Evolutionary conservation across 2,329 filamentous ascomycete genomes (phyloP), one percentile per base, ranked within the genome.

Genomic region (Pestalotiopsis sp.): DNA sequence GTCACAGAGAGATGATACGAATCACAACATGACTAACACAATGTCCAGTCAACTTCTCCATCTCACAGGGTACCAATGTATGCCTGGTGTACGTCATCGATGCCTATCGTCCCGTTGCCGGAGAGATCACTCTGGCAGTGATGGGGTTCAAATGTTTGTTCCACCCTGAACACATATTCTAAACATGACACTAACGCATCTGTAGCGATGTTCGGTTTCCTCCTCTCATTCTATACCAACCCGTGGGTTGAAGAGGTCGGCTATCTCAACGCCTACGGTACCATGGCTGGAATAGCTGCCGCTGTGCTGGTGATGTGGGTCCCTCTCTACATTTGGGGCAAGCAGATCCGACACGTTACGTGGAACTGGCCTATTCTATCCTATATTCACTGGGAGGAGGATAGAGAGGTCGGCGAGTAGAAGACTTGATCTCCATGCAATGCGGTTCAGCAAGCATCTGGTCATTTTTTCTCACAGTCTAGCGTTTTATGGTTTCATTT

Each of bases 151-250:
- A 89, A 77, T 85, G 84, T 83, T 71, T 78, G 83, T 73, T 20
- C 1, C 41, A 7, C 11, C 12, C 17, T 52, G 13, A 12, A 17
- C 4, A 17, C 23, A 11, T 4, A 12, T 17, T n/a, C n/a, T 20
- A 39, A 27, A 56, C 64, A 25, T 25, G 36, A 68, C 49, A 66
- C 61, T 68, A 56, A 62, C 61, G 14, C 27, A 2, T 4, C 1
- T 4, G 25, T 68, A 85, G 84, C 85, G 17, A 75, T 84, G 7
- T 89, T 90, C 73, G 87, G 86, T 4, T 90, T 90, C 74, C 78
- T 89, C 1, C 79, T 90, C 1, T 87, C 84, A 0, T 90, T 90
- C 74, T 89, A 89, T 74, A 89, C 86, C 1, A 90, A 90, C 72
- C 83, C 85, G 0, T 90, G 87, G 87, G 83, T 90, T 49, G 77